Conservation (phyloP, 192 early-diverging fungal species). For the Lunasporangiospora selenospora region DNA sequence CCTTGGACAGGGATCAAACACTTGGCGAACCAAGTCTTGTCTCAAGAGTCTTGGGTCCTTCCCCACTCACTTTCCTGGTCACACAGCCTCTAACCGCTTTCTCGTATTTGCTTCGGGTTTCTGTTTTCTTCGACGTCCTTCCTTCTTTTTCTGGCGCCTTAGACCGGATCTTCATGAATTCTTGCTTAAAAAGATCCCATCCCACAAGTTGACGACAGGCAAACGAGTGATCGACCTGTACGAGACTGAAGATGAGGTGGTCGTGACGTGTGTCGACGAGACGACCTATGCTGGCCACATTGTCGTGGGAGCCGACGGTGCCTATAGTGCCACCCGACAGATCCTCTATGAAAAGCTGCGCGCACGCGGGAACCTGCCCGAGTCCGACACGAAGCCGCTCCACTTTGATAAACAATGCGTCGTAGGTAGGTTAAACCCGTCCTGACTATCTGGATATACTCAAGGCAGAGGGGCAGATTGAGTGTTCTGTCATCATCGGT, state of each 20-base stretch:
- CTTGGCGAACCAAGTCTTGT: too few species aligned
- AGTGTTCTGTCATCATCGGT: too few species aligned
- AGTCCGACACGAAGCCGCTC: slow-evolving; percentile 30
- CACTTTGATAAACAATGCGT: slow-evolving; percentile 44
- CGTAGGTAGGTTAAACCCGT: slow-evolving; percentile 39
- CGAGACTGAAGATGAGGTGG: slow-evolving; percentile 24
- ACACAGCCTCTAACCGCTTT: too few species aligned
- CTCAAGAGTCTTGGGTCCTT: too few species aligned
- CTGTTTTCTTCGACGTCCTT: too few species aligned
- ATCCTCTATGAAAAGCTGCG: slow-evolving; percentile 36
- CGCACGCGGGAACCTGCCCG: slow-evolving; percentile 12
- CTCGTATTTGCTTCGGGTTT: too few species aligned
- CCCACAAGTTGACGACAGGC: slow-evolving; percentile 29
- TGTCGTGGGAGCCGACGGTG: slow-evolving; percentile 41
- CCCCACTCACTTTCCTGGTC: too few species aligned
- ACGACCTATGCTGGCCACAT: slow-evolving; percentile 31
- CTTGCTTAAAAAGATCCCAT: slow-evolving; percentile 25
- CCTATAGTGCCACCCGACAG: slow-evolving; percentile 39
- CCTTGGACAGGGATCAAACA: too few species aligned
- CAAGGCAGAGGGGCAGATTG: too few species aligned
- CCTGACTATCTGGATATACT: too few species aligned
- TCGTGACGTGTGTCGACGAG: slow-evolving; percentile 41
- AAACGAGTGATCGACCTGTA: slow-evolving; percentile 38
- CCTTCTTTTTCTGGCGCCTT: background rate
- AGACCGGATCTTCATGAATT: slow-evolving; percentile 40